Conservation (phyloP, 192 early-diverging fungal genomes). For the Umbelopsis isabellina region DNA sequence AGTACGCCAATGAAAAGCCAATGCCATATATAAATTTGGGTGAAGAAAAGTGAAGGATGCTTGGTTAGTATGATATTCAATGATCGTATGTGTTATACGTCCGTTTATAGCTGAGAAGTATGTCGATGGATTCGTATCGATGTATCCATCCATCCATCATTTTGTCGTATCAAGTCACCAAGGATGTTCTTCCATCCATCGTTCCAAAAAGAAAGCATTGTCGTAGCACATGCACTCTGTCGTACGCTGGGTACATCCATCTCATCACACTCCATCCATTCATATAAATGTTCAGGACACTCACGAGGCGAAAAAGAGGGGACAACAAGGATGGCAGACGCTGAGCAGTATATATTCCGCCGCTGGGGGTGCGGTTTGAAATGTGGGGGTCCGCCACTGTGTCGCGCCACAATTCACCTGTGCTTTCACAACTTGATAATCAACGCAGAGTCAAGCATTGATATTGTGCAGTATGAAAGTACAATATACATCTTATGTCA, state of each 20-base stretch:
- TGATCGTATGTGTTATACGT: not conserved
- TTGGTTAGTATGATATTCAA: conserved; percentile 8
- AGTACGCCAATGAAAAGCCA: not conserved
- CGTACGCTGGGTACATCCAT: not conserved
- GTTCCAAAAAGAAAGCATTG: not conserved
- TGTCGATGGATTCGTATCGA: not conserved
- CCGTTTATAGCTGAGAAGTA: not conserved
- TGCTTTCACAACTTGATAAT: no score
- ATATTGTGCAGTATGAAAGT: no score
- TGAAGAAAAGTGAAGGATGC: not conserved
- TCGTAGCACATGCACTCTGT: no score
- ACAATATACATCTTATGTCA: no score
- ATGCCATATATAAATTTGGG: not conserved
- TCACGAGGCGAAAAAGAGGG: conserved; percentile 17
- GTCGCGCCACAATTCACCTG: not conserved
- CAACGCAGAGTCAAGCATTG: no score
- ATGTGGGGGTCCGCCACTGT: not conserved
- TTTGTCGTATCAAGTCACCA: not conserved
- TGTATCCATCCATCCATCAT: conserved; percentile 32
- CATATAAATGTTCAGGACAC: conserved; percentile 12
- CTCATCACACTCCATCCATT: not conserved
- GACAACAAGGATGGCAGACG: not conserved
- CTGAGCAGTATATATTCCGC: not conserved
- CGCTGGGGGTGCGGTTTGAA: not conserved
- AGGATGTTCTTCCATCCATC: conserved; percentile 14